phyloP scores from a whole-genome alignment of 148 eudicot genomes.

The Tetragonia tetragonoides region DNA sequence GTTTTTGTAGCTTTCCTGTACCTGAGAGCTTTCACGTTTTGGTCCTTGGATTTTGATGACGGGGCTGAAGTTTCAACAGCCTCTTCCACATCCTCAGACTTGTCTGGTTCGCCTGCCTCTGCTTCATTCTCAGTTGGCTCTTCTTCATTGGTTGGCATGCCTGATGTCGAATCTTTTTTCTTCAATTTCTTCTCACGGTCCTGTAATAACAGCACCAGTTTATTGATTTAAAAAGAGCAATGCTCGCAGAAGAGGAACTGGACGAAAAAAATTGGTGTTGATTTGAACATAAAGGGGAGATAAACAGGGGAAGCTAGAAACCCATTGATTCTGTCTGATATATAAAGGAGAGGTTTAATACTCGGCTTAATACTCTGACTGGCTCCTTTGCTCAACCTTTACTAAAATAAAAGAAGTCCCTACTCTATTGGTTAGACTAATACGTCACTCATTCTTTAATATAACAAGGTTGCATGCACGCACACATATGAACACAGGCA shows the following conservation, averaged over 20 bases:
- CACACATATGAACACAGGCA: no score
- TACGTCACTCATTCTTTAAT: no score
- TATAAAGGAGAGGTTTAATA: no score
- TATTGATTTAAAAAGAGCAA: background rate
- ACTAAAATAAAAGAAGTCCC: no score
- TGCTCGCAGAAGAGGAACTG: background rate
- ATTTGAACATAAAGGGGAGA: background rate
- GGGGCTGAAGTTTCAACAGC: conserved; percentile 29
- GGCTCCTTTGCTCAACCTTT: no score
- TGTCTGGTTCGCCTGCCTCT: conserved; percentile 36
- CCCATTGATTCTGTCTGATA: no score
- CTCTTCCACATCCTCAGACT: conserved; percentile 44
- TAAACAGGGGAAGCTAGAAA: background rate
- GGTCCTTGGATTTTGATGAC: conserved; percentile 48
- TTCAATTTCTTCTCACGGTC: conserved; percentile 71
- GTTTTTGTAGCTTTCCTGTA: conserved; percentile 42
- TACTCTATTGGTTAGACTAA: no score
- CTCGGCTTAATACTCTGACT: no score
- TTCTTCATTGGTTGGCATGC: conserved; percentile 35
- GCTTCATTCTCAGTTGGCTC: conserved; percentile 46
- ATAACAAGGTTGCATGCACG: no score
- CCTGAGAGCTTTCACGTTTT: conserved; percentile 33
- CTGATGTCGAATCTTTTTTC: conserved; percentile 60
- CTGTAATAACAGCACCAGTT: conserved; percentile 36
- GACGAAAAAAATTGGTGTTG: background rate